Evolutionary conservation across 2,329 filamentous ascomycete species (phyloP).

Genomic region (Apiospora sp.): DNA sequence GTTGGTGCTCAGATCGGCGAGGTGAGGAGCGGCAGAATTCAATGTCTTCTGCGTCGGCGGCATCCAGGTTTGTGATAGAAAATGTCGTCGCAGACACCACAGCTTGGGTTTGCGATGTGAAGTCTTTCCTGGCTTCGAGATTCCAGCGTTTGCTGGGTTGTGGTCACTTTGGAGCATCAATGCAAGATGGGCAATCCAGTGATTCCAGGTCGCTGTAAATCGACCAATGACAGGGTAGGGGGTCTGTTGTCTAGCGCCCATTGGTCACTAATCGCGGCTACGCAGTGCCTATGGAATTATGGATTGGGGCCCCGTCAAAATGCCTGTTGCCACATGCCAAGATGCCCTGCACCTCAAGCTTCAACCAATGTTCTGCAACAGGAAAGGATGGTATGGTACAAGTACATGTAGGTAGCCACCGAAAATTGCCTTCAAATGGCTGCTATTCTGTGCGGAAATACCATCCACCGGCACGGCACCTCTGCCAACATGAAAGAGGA

Average conservation of each 20-base stretch:
- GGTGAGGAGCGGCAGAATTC: constrained; percentile 18
- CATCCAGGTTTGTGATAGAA: background rate
- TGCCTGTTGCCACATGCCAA: constrained; percentile 18
- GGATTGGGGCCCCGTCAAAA: background rate
- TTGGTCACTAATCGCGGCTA: background rate
- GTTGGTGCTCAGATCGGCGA: constrained; percentile 3
- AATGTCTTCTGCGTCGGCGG: background rate
- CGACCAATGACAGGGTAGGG: constrained; percentile 13
- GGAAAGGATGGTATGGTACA: background rate
- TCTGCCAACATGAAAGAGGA: background rate
- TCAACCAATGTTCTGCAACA: background rate
- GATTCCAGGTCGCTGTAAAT: constrained; percentile 1
- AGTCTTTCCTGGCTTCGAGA: constrained; percentile 2
- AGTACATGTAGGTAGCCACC: background rate
- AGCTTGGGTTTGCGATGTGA: constrained; percentile 9
- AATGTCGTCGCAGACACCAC: background rate
- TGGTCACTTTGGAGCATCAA: constrained; percentile 5
- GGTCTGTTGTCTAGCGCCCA: constrained; percentile 13
- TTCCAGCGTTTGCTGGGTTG: constrained; percentile 3
- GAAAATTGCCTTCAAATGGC: background rate
- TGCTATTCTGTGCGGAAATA: background rate
- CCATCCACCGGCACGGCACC: constrained; percentile 4
- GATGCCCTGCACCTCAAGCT: background rate
- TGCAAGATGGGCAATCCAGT: constrained; percentile 18
- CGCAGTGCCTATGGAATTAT: constrained; percentile 8